These are phyloP conservation scores for Collybiopsis luxurians DNA, from an alignment of 768 basidiomycete genomes.

Conservation along the genomic window DNA sequence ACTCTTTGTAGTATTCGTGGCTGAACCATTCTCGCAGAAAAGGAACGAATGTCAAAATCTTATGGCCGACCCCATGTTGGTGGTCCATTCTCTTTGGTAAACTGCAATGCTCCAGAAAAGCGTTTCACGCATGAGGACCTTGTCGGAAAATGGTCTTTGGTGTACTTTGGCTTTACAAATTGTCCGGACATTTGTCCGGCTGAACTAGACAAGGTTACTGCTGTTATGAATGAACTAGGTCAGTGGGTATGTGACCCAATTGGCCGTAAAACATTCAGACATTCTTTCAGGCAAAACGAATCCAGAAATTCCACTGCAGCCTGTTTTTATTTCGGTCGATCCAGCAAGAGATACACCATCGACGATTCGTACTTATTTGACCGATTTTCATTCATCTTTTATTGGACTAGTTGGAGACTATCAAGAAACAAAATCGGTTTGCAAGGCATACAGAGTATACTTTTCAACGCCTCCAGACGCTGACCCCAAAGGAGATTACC, in stretches of 20 bases:
- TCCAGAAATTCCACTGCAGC: conserved; percentile 70
- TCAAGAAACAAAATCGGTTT: conserved; percentile 77
- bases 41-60: conserved; percentile 68
- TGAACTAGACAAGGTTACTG: conserved; percentile 93
- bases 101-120: conserved; percentile 28
- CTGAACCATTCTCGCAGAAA: conserved; percentile 45
- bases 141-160: conserved; percentile 85
- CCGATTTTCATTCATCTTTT: conserved; percentile 91
- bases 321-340: conserved; percentile 95
- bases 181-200: conserved; percentile 99
- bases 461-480: conserved; percentile 94
- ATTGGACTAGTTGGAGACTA: conserved; percentile 84
- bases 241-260: conserved; percentile 21
- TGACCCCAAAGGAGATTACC: conserved; percentile 87
- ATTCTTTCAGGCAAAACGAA: conserved; percentile 61
- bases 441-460: conserved; percentile 96
- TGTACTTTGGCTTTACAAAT: conserved; percentile 99
- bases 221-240: conserved; percentile 73
- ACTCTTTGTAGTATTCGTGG: not conserved
- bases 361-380: conserved; percentile 60
- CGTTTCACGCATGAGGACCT: conserved; percentile 80
- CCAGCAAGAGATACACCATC: conserved; percentile 80
- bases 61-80: conserved; percentile 88
- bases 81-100: conserved; percentile 79
- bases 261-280: not conserved